Base-by-base conservation (phyloP, 768 basidiomycete genomes). In the Suillus variegatus region DNA sequence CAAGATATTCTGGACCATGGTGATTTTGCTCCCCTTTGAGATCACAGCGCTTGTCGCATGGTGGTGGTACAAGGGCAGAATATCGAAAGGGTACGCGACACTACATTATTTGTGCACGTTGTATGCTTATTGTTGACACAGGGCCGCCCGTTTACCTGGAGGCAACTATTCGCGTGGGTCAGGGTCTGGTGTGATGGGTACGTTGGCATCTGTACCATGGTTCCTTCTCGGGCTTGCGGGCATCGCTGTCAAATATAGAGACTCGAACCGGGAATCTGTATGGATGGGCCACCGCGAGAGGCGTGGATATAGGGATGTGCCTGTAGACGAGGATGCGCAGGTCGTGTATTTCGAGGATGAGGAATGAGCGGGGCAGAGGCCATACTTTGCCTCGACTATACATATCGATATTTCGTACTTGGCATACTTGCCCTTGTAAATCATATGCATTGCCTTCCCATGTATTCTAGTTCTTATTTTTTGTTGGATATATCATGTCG, bases 301-400 rank as follows among this genome's bases (percentile, higher is more conserved):
- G 63, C 79, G 86, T 25, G 93, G 93, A 46, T 95, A 92, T 69
- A 82, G 93, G 69, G 84, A 92, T 70, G 75, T 95, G 58, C 86
- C 92, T 0, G 84, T 94, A 61, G 93, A 95, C 72, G 93, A 95
- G 75, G 93, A 95, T 76, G 94, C 93, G 25, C 93, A 92, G 77
- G 86, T 94, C 65, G 77, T 94, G 63, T 82, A 89, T 60, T 95
- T 94, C 71, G 92, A 94, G 70, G 93, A 95, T 69, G 93, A 94
- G 66, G 85, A 86, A 46, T 73, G 73, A 69, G n/a, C 14, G n/a
- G 14, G 20, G 14, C n/a, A 14, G 55, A 22, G 18, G 35, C 35
- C 20, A 10, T 36, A n/a, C n/a, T 47, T 13, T 32, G 16, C 4
- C 10, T 56, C 10, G 55, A 56, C 35, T 36, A 55, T 36, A 56